Percentiles rank a stretch among this genome's conserved stretches.
These are phyloP conservation scores for Penicillium palitans DNA, from an alignment of 2,329 filamentous ascomycete genomes.

Conservation along the genomic window DNA sequence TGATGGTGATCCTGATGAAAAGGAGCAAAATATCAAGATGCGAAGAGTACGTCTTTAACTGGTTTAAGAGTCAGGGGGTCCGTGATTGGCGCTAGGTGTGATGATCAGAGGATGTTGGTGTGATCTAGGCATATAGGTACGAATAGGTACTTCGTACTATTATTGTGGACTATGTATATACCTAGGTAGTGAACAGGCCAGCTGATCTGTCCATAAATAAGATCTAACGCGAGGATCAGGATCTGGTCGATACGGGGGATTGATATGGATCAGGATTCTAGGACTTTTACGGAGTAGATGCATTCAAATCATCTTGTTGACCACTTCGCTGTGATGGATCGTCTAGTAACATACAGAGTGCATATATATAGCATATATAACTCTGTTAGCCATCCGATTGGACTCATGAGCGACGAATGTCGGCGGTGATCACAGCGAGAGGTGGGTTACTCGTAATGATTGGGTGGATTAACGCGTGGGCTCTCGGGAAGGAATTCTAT, in stretches of 20 bases:
- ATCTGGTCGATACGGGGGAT: not conserved
- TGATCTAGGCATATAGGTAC: not conserved
- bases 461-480: constrained; percentile 22
- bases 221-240: not conserved
- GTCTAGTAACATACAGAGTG: not conserved
- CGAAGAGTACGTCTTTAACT: not conserved
- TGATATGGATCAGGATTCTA: not conserved
- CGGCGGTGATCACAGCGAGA: constrained; percentile 21
- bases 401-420: constrained; percentile 16
- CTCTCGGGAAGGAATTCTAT: not conserved
- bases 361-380: not conserved
- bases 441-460: constrained; percentile 14
- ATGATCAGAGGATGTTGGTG: not conserved
- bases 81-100: not conserved
- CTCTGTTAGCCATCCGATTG: constrained; percentile 13
- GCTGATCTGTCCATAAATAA: not conserved
- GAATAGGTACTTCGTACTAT: too few relatives aligned
- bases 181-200: too few relatives aligned
- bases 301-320: not conserved
- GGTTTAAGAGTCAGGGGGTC: not conserved
- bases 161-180: too few relatives aligned
- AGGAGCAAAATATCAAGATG: not conserved
- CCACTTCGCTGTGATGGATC: not conserved
- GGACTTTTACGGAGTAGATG: not conserved
- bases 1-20: not conserved